Evolutionary conservation across 164 flowering plant genomes (phyloP).

Genomic region (Liriodendron chinense): DNA sequence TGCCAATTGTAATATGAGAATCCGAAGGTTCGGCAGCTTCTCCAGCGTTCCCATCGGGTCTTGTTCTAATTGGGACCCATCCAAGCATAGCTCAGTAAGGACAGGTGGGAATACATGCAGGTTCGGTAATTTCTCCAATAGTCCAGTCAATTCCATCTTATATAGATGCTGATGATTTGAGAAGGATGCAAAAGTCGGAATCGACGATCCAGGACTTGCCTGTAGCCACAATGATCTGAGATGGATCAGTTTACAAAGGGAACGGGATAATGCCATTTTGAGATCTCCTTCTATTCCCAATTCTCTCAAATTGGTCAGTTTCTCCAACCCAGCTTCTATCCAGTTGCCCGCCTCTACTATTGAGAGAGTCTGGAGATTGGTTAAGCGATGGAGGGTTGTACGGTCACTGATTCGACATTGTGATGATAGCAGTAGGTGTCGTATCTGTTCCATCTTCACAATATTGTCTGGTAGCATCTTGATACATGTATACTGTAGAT

Average conservation of each 20-base stretch:
- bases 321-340: background rate
- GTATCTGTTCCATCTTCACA: background rate
- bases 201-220: background rate
- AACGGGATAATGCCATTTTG: background rate
- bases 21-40: background rate
- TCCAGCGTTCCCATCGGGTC: background rate
- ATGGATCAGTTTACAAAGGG: background rate
- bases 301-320: constrained; percentile 2
- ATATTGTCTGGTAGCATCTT: background rate
- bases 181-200: background rate
- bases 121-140: background rate
- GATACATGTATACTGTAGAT: background rate
- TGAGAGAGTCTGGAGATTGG: constrained; percentile 4
- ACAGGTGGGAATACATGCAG: background rate
- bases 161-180: background rate
- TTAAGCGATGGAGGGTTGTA: background rate
- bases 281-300: background rate
- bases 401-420: background rate
- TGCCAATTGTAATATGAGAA: background rate
- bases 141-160: background rate
- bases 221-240: background rate
- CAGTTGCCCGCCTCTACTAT: background rate
- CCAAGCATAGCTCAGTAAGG: background rate
- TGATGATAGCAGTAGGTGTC: background rate
- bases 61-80: background rate